Base-by-base conservation (phyloP, 2,329 filamentous ascomycete genomes). In the Cercospora sojina region DNA sequence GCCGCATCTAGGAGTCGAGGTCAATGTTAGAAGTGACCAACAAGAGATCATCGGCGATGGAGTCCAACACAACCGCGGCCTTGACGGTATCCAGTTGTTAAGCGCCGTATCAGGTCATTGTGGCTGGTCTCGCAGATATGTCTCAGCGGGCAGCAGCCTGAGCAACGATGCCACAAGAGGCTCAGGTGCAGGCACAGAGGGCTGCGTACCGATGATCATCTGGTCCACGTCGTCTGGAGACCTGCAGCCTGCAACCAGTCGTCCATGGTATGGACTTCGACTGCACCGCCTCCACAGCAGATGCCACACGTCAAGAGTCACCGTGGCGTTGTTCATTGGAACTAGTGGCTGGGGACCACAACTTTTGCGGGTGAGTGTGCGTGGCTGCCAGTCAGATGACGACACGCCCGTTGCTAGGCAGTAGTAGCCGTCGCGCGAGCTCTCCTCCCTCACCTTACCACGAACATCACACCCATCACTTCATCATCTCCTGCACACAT, bases 381-480 rank as follows among this genome's bases (percentile, higher is more conserved):
- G 53, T 35, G 53, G 53, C 53, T 35, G 16, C n/a, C 29, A 57
- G 31, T 57, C 53, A 57, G 27, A 57, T 57, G 53, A 57, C 53
- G 53, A 35, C 53, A 31, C 53, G 27, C 23, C 35, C 35, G 60
- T 63, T 63, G 60, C 60, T 41, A 27, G 35, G 60, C 60, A 55
- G 49, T 55, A 13, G 27, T 31, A 47, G 59, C 35, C 23, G 47
- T 29, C 49, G 31, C 59, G 13, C 59, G 27, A 53, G 47, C 47
- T 53, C 47, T 38, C 43, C 47, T 62, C 59, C 13, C 41, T 62
- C 59, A 32, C 43, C 29, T 51, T 57, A 25, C 51, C 57, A 25
- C 63, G 62, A 64, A 35, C 67, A 66, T 66, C 69, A 62, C 51
- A 57, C 57, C 31, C 62, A 69, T 62, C 59, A 53, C 55, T 67